Evolutionary conservation across 2,329 filamentous ascomycete species (phyloP), one percentile per base, ranked within the genome.

Genomic region (Pseudogymnoascus sp.): DNA sequence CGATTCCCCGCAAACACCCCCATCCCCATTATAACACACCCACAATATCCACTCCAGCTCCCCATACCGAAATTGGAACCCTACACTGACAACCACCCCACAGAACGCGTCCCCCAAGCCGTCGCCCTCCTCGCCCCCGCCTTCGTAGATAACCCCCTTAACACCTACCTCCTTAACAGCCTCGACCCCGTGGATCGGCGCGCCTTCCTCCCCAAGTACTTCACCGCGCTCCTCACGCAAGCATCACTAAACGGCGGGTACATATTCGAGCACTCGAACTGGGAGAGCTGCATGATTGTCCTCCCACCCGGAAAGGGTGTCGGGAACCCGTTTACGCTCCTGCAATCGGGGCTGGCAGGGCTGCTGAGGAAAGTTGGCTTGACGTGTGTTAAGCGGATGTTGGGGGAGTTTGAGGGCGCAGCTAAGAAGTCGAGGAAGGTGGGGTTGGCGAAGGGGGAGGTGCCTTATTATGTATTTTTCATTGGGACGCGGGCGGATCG

Each of bases 381-480:
- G 11, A 23, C 21, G 7, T 63, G 64, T 4, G 28, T 33, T n/a
- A 60, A 67, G 66, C 62, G 63, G 45, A 69, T 65, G 62, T 18
- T 68, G 16, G 58, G 60, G 11, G 67, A 69, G 52, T 66, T 61
- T 49, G 25, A 59, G 35, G 55, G 35, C 18, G 7, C 18, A 6
- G 31, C 31, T 2, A 59, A 59, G 55, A 59, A 35, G 31, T 31
- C 23, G 25, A 52, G 45, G 23, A 52, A 52, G 23, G 16, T 3
- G 45, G 45, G 45, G 5, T 31, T 52, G 8, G 11, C 8, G 2
- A 59, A 59, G 5, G n/a, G 61, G 11, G 62, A 64, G 7, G 62
- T 61, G 18, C 66, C 62, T 38, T 66, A 67, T 62, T 69, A 69
- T 43, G 55, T 68, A 8, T 69, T 69, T 45, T 67, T 69, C 45